Evolutionary conservation across 2,329 filamentous ascomycete genomes (phyloP).

Genomic region (Corynespora cassiicola): DNA sequence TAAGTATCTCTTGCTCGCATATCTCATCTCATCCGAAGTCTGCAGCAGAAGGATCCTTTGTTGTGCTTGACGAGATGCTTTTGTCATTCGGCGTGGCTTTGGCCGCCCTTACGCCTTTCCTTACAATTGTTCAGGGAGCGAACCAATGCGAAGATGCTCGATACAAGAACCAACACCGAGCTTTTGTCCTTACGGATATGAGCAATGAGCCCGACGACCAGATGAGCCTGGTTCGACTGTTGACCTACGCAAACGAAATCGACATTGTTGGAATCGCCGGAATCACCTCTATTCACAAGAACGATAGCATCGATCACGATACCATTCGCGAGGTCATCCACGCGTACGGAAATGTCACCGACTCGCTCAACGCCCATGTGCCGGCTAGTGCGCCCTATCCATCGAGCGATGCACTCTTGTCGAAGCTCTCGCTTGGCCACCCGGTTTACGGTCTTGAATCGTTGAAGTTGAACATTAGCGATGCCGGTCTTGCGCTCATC

Average conservation of each 20-base stretch:
- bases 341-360: conserved; percentile 34
- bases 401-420: conserved; percentile 16
- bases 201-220: conserved; percentile 27
- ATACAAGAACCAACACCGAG: conserved; percentile 8
- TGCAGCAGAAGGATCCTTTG: too few species aligned
- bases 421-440: conserved; percentile 37
- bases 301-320: conserved; percentile 16
- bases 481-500: conserved; percentile 25
- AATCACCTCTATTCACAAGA: conserved; percentile 20
- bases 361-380: conserved; percentile 53
- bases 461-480: conserved; percentile 25
- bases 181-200: conserved; percentile 25
- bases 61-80: too few species aligned
- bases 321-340: conserved; percentile 30
- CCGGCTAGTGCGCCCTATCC: conserved; percentile 26
- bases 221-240: conserved; percentile 20
- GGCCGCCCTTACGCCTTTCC: too few species aligned
- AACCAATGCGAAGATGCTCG: too few species aligned
- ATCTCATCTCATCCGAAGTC: too few species aligned
- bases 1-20: too few species aligned
- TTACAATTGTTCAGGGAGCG: too few species aligned
- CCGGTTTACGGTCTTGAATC: conserved; percentile 47
- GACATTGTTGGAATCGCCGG: conserved; percentile 23
- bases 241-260: conserved; percentile 23
- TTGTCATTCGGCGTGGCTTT: too few species aligned